Evolutionary conservation across 257 asterid species (phyloP).

Genomic region (Echium plantagineum): DNA sequence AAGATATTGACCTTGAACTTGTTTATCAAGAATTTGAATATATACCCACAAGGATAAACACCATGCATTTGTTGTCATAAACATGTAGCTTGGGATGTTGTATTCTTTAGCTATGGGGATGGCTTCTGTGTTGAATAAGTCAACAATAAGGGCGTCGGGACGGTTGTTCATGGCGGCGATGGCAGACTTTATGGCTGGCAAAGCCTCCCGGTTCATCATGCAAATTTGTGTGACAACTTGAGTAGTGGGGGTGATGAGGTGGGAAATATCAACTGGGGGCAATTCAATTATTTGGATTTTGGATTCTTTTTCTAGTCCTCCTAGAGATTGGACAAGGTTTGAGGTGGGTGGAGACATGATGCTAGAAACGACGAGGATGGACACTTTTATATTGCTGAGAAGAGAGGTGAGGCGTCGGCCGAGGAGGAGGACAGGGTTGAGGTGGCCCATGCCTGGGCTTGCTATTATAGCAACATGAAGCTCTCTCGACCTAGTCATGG

Average conservation of each 20-base stretch:
- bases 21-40: slow-evolving; percentile 41
- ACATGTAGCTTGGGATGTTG: slow-evolving; percentile 37
- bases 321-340: slow-evolving; percentile 16
- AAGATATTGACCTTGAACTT: slow-evolving; percentile 35
- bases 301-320: neutral
- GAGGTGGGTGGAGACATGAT: slow-evolving; percentile 25
- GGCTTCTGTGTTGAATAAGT: slow-evolving; percentile 37
- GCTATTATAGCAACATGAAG: slow-evolving; percentile 40
- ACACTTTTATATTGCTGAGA: slow-evolving; percentile 27
- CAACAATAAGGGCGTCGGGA: slow-evolving; percentile 46
- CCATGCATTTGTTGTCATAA: slow-evolving; percentile 38
- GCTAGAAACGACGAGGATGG: slow-evolving; percentile 29
- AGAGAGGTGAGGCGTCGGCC: slow-evolving; percentile 44
- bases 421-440: slow-evolving; percentile 39
- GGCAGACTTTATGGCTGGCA: slow-evolving; percentile 32
- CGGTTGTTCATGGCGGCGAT: slow-evolving; percentile 29
- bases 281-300: slow-evolving; percentile 21
- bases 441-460: slow-evolving; percentile 74
- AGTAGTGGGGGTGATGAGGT: slow-evolving; percentile 30
- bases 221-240: slow-evolving; percentile 24
- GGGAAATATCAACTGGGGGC: slow-evolving; percentile 37
- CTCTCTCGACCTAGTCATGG: slow-evolving; percentile 14
- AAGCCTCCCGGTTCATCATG: slow-evolving; percentile 32
- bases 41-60: slow-evolving; percentile 32
- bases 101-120: slow-evolving; percentile 37